A percentile compares a stretch with the other conserved stretches of the same genome.
phyloP scores from a whole-genome alignment of 768 basidiomycete species.

The Collybia mongolica region DNA sequence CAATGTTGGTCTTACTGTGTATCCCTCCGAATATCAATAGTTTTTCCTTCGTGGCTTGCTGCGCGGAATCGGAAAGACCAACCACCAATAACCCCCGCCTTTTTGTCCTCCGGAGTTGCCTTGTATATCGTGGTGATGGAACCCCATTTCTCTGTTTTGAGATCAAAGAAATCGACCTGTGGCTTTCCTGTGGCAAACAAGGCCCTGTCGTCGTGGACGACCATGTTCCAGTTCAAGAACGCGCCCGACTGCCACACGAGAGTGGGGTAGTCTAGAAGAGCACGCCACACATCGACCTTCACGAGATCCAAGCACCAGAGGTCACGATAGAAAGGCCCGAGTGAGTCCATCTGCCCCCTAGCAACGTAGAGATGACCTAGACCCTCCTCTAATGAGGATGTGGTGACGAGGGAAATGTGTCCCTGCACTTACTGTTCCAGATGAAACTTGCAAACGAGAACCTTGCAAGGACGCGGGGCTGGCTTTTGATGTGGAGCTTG shows the following conservation, averaged over 20 bases:
- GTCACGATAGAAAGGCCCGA: constrained; percentile 25
- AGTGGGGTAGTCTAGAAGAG: constrained; percentile 24
- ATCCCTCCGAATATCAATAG: constrained; percentile 39
- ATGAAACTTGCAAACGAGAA: constrained; percentile 24
- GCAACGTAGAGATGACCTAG: constrained; percentile 26
- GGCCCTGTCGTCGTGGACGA: constrained; percentile 27
- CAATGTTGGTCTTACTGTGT: constrained; percentile 24
- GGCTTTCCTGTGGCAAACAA: constrained; percentile 33
- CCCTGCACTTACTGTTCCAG: constrained; percentile 21
- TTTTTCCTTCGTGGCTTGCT: constrained; percentile 26
- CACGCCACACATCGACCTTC: constrained; percentile 22
- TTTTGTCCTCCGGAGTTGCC: constrained; percentile 11
- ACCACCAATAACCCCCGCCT: constrained; percentile 14
- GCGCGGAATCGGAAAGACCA: constrained; percentile 21
- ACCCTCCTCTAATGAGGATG: neutral
- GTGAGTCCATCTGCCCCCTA: constrained; percentile 21
- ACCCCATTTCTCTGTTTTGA: constrained; percentile 31
- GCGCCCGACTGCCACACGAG: constrained; percentile 8
- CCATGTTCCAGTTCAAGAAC: constrained; percentile 21
- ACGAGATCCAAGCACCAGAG: constrained; percentile 23
- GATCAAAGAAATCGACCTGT: constrained; percentile 32
- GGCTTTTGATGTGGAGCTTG: constrained; percentile 21
- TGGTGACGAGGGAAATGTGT: neutral
- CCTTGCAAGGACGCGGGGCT: constrained; percentile 9
- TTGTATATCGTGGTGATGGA: constrained; percentile 23